Base-by-base conservation (phyloP, 2,329 filamentous ascomycete species). In the Ophiostoma quercus region DNA sequence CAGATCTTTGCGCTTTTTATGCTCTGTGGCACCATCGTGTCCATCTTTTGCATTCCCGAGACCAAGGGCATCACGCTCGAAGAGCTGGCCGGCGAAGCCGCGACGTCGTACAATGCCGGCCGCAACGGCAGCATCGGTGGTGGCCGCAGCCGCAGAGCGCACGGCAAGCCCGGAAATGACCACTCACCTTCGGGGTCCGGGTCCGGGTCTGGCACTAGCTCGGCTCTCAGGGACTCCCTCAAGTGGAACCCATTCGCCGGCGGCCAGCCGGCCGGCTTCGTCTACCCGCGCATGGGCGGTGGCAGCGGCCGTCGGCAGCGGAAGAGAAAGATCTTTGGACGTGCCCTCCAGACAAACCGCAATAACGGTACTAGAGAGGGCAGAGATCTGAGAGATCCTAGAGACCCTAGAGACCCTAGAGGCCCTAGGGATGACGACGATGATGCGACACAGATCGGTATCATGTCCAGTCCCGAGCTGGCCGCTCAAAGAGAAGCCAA, bases 1-100 rank as follows among this genome's bases (percentile, higher is more conserved):
- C 84, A 92, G 77, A 90, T 93, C 51, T 93, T 92, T 78, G 90
- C 90, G 0, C 82, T 92, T 11, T 93, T 94, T 82, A 94, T 93
- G 91, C 82, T 94, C 6, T 84, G 85, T 68, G 92, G 92, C 47
- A 85, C 86, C 66, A 79, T 92, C 66, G 87, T 87, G 2, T 88
- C 88, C 1, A 80, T 93, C 3, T 79, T 94, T n/a, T 71, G 70
- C 43, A 88, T 94, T 29, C 90, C 90, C 0, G 91, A 93, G 79
- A 93, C 89, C 0, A 92, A 90, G 80, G 84, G 89, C 1, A 83
- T 87, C 77, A 92, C 90, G 0, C 81, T 95, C 60, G 92, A 92
- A 76, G 85, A 89, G 73, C 80, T 92, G 19, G 84, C 88, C 1
- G 89, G 88, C 11, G 90, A 92, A 77, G 81, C 85, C 2, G 84